Conservation (phyloP, 139 green algal species). For the Astrephomene gubernaculifera region DNA sequence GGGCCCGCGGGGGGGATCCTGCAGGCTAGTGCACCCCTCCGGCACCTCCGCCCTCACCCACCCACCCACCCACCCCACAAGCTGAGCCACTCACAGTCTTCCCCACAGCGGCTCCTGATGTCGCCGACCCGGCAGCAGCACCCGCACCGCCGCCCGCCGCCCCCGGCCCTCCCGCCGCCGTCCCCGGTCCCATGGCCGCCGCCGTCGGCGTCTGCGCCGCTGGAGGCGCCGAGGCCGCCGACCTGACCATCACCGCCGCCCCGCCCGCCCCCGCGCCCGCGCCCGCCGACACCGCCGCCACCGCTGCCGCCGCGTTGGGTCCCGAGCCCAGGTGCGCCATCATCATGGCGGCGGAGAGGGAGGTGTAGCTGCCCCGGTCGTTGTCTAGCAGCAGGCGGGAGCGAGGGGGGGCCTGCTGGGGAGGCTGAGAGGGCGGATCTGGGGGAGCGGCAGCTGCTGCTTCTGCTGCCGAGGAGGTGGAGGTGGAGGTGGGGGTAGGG, state of each 20-base stretch:
- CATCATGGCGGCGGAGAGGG: constrained; percentile 31
- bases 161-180: background rate
- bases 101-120: background rate
- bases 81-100: background rate
- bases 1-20: too few species aligned
- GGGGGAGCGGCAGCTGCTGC: too few species aligned
- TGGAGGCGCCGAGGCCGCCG: background rate
- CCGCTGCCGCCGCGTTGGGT: constrained; percentile 20
- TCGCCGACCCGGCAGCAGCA: background rate
- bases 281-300: constrained; percentile 8
- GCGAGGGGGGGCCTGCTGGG: too few species aligned
- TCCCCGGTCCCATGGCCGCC: background rate
- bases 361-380: background rate
- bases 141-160: background rate
- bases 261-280: background rate
- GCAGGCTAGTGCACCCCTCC: too few species aligned
- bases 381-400: background rate
- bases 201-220: background rate
- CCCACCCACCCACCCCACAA: background rate
- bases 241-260: background rate
- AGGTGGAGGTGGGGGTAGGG: too few species aligned
- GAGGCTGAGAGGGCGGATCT: too few species aligned
- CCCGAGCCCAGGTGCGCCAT: constrained; percentile 28
- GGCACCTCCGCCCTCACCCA: too few species aligned
- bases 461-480: too few species aligned